Evolutionary conservation across 2,329 filamentous ascomycete genomes (phyloP).

Genomic region (Xylaria sp.): DNA sequence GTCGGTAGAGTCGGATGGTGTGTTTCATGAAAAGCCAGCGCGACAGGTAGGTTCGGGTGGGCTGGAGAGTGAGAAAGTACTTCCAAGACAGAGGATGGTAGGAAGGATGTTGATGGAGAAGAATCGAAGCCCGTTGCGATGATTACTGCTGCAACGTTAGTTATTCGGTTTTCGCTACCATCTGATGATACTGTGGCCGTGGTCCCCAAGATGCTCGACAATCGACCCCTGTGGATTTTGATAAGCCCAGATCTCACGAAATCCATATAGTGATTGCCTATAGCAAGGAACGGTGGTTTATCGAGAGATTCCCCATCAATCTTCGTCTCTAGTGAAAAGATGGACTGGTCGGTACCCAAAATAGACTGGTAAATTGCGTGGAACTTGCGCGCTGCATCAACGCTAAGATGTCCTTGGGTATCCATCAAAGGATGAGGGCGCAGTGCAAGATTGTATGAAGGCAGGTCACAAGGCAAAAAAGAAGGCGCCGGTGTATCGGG

Average conservation of each 20-base stretch:
- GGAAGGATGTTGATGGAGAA: constrained; percentile 69
- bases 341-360: constrained; percentile 65
- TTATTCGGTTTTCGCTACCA: constrained; percentile 50
- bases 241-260: constrained; percentile 76
- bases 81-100: constrained; percentile 65
- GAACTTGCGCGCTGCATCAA: constrained; percentile 63
- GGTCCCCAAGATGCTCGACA: constrained; percentile 51
- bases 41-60: constrained; percentile 67
- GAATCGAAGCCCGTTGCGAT: constrained; percentile 81
- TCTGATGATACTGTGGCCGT: constrained; percentile 49
- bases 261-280: constrained; percentile 77
- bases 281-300: constrained; percentile 71
- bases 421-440: constrained; percentile 69
- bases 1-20: constrained; percentile 68
- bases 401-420: constrained; percentile 70
- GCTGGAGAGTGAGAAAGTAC: constrained; percentile 66
- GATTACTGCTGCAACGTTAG: constrained; percentile 72
- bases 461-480: constrained; percentile 78
- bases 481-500: constrained; percentile 60
- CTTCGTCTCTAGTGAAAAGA: constrained; percentile 57
- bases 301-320: constrained; percentile 54
- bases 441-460: constrained; percentile 74
- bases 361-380: constrained; percentile 62
- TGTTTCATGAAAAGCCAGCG: constrained; percentile 74
- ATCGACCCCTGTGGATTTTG: constrained; percentile 59